Evolutionary conservation across 345 rosid genomes (phyloP).

Genomic region (Trapa incisa): DNA sequence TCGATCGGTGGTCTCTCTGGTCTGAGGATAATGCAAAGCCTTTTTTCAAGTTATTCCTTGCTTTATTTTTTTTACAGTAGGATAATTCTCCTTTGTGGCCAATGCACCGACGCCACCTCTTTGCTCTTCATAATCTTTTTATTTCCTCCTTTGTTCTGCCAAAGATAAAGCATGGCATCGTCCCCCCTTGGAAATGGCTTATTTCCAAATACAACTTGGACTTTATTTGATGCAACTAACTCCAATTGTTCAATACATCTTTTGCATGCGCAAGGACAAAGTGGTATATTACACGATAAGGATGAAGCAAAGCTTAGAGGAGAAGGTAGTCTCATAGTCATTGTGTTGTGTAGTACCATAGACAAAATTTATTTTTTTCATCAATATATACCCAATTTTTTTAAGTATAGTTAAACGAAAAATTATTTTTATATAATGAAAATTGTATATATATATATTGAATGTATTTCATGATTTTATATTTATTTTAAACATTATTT

Average conservation of each 20-base stretch:
- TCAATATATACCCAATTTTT: no score
- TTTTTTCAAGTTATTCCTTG: neutral
- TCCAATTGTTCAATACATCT: neutral
- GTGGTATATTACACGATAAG: conserved; percentile 4
- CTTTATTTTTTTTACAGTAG: neutral
- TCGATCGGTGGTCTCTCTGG: neutral
- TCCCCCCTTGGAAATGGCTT: neutral
- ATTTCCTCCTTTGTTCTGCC: neutral
- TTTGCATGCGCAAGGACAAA: neutral
- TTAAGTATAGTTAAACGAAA: no score
- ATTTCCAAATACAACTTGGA: conserved; percentile 2
- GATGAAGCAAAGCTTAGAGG: conserved; percentile 1
- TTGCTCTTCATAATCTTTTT: neutral
- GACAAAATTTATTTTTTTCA: no score
- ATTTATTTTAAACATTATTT: no score
- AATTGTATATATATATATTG: no score
- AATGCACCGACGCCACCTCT: neutral
- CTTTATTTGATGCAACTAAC: conserved; percentile 2
- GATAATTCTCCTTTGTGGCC: neutral
- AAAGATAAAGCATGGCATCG: neutral
- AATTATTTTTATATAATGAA: no score
- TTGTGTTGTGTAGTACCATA: no score
- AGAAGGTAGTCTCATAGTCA: no score
- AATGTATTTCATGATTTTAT: no score
- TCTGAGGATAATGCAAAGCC: neutral